Base-by-base conservation (phyloP, 768 basidiomycete species). In the Hypholoma fasciculare region DNA sequence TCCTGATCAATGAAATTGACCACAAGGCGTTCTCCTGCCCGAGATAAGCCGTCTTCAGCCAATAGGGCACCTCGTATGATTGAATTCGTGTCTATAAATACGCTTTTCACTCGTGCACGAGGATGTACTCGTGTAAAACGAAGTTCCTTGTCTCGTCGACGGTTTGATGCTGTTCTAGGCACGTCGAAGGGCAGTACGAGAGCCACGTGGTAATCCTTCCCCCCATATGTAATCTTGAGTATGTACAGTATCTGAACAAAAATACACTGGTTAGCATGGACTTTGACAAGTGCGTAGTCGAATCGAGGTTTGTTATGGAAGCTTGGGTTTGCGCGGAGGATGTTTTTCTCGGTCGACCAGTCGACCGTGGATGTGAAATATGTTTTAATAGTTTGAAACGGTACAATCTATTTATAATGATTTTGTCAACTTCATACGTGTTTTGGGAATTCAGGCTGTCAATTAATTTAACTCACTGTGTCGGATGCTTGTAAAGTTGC, bases 291-390 rank as follows among this genome's bases (percentile, higher is more conserved):
- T 23, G 58, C 68, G 50, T 42, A 69, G 43, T 74, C 64, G 30
- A 67, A 74, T 0, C 64, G 65, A 5, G 65, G 67, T 1, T 39
- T 16, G 0, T 59, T 39, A 40, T 66, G 62, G 57, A 77, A 78
- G 0, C 37, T 52, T 6, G 73, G 71, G 54, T 68, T 74, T 61
- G 66, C 71, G 4, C 59, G 59, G 0, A 78, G 60, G 38, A 70
- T 61, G 54, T 77, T 67, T 0, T 57, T 64, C 3, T 53, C 56
- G 26, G 61, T 36, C 8, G 49, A 30, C 74, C 74, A 77, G 59
- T 72, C 62, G 12, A 70, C 55, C 1, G 34, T 49, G 0, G 66
- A 73, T n/a, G 59, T 64, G 62, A 71, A 76, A 17, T 65, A 60
- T 13, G 73, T 52, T 48, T 61, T 67, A 27, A 76, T 56, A 38